Evolutionary conservation across 2,329 filamentous ascomycete genomes (phyloP), one percentile per base, ranked within the genome.

Genomic region (Alternaria novae-zelandiae): DNA sequence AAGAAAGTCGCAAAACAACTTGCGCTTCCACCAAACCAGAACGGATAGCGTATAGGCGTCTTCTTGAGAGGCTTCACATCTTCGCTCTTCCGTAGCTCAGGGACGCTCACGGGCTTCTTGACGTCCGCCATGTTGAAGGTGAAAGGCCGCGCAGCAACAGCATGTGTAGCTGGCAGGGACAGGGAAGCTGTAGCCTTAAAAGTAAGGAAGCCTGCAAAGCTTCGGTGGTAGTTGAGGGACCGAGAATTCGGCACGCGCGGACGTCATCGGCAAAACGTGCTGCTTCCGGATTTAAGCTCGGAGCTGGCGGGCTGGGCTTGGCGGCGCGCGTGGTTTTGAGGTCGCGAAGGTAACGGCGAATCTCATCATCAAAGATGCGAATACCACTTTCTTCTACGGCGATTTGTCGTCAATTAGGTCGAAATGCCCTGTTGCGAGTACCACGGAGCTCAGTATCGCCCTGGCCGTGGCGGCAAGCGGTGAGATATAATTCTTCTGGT

Each of bases 1-100:
- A 97, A 92, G 71, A 89, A 90, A 47, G 95, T 94, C 41, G 95
- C 95, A 85, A 96, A 90, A 78, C 93, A 96, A 77, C 92, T 96
- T 54, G 95, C 94, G 78, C 93, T 97, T 59, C 96, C 96, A 68
- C 96, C 96, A 80, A 99, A 98, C 96, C 95, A 98, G 70, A 85
- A 82, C 12, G 84, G 84, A 74, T 85, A 86, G 63, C 81, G 79
- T 67, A 85, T 78, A 54, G 75, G 63, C 61, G 78, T 73, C 57
- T 77, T 77, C 70, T 47, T 54, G 13, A 63, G 32, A 25, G 59
- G 36, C 59, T 80, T 78, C 57, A 80, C 76, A 74, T 82, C 79
- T 65, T 82, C 78, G 74, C 75, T 80, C 74, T 83, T 83, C 63
- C 62, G 73, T 69, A 77, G 32, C 63, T 79, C 76, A 10, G 64